Evolutionary conservation across 2,329 filamentous ascomycete species (phyloP), one percentile per base, ranked within the genome.

Genomic region (Pseudogymnoascus sp.): DNA sequence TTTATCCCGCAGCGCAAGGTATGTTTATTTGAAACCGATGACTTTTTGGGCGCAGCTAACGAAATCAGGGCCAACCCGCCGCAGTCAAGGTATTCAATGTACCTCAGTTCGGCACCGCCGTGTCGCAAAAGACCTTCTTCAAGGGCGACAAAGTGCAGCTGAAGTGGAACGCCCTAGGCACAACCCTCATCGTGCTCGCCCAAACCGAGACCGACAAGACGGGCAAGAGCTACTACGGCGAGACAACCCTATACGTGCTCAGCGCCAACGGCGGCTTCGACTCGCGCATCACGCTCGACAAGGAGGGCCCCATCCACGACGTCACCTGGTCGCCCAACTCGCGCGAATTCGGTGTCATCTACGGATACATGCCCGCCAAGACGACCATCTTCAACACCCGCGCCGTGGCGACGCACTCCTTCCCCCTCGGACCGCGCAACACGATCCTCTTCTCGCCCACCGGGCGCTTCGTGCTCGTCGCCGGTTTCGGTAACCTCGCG

Each of bases 321-420:
- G 93, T 99, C 47, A 86, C 90, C n/a, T 99, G 95, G 95, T 97
- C 92, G 54, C 93, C 95, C 59, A 97, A 95, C 77, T 96, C 92
- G 70, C 96, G 92, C 79, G 93, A 97, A 77, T 99, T 99, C 73
- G 93, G 92, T 73, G 95, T 99, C 34, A 88, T 97, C 14, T 99
- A 99, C 74, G 95, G 95, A 66, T 97, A 91, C 77, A 97, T 97
- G 92, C 95, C 95, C n/a, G 91, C 95, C 63, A 97, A 97, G 83
- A 95, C 93, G 3, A 97, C 93, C 69, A 95, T 99, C 69, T 99
- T 97, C 84, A 97, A 97, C 76, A 85, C 89, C 71, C 88, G 91
- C 67, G 95, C 90, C 67, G 84, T 92, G 65, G 82, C 89, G 18
- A 89, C 88, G 64, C 91, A 97, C 77, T 90, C 83, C 65, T 97